These are phyloP conservation scores for Sporothrix schenckii DNA, from an alignment of 2,329 filamentous ascomycete genomes.

Conservation along the genomic window DNA sequence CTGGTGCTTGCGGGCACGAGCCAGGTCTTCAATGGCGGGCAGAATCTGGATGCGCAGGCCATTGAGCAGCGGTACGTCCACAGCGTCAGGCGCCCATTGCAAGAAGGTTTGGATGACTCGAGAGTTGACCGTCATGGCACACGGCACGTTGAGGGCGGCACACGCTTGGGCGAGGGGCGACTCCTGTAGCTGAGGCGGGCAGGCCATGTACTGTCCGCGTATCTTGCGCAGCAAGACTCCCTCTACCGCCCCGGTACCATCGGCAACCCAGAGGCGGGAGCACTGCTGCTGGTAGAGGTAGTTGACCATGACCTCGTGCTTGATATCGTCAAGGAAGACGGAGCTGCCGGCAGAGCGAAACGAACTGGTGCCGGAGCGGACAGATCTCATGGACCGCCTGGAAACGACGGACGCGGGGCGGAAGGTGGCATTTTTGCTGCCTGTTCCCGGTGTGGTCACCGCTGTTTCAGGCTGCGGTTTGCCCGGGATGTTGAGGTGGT, in stretches of 20 bases:
- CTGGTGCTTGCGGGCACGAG: conserved; percentile 73
- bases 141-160: conserved; percentile 72
- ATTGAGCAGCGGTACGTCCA: conserved; percentile 75
- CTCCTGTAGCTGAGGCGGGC: conserved; percentile 64
- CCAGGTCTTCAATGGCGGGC: conserved; percentile 70
- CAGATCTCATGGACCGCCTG: conserved; percentile 51
- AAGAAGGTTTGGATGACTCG: conserved; percentile 78
- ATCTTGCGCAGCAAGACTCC: conserved; percentile 72
- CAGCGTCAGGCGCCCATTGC: conserved; percentile 70
- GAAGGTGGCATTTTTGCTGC: conserved; percentile 44
- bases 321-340: conserved; percentile 69
- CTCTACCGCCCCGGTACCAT: conserved; percentile 68
- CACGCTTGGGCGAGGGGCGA: conserved; percentile 68
- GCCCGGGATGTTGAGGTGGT: not conserved
- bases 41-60: conserved; percentile 77
- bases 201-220: conserved; percentile 71
- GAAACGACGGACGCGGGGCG: conserved; percentile 58
- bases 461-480: not conserved
- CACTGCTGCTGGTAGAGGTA: conserved; percentile 82
- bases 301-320: conserved; percentile 82
- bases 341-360: conserved; percentile 54
- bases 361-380: conserved; percentile 44
- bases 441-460: too few species aligned
- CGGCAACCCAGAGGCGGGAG: conserved; percentile 71
- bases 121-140: conserved; percentile 79